phyloP scores from a whole-genome alignment of 179 eudicot species.

The Patellifolia procumbens region DNA sequence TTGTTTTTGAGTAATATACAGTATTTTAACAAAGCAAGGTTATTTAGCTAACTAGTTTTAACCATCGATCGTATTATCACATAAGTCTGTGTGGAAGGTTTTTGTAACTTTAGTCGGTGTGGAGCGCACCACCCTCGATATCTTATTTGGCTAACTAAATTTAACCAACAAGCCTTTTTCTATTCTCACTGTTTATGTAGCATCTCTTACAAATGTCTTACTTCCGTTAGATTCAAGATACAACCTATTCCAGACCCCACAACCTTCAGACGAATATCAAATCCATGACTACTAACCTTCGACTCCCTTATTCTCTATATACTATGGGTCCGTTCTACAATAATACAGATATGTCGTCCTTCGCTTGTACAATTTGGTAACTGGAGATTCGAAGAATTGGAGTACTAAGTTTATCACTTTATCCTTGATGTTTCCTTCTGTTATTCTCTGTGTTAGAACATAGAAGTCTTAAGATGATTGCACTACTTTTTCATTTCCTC shows the following conservation, averaged over 20 bases:
- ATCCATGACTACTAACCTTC: not conserved
- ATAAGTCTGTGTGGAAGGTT: no score
- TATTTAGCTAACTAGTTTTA: no score
- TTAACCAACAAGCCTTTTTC: no score
- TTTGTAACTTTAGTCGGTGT: no score
- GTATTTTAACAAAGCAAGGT: no score
- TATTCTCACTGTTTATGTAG: not conserved
- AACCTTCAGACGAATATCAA: not conserved
- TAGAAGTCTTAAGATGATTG: slow-evolving; percentile 10
- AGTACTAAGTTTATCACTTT: slow-evolving; percentile 8
- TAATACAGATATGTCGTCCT: not conserved
- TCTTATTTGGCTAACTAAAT: no score
- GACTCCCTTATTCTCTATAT: not conserved
- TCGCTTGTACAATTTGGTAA: not conserved
- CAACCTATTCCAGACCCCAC: not conserved
- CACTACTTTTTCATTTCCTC: slow-evolving; percentile 1
- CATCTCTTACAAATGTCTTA: not conserved
- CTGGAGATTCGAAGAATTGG: not conserved
- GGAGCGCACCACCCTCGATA: no score
- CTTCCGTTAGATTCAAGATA: not conserved
- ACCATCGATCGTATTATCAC: no score
- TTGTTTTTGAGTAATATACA: no score
- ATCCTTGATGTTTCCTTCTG: slow-evolving; percentile 4
- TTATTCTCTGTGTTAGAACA: not conserved
- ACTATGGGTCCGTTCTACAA: not conserved